Percentiles rank a stretch among this genome's conserved stretches.
These are phyloP conservation scores for Vaccinium darrowii DNA, from an alignment of 148 eudicot genomes.

Conservation along the genomic window DNA sequence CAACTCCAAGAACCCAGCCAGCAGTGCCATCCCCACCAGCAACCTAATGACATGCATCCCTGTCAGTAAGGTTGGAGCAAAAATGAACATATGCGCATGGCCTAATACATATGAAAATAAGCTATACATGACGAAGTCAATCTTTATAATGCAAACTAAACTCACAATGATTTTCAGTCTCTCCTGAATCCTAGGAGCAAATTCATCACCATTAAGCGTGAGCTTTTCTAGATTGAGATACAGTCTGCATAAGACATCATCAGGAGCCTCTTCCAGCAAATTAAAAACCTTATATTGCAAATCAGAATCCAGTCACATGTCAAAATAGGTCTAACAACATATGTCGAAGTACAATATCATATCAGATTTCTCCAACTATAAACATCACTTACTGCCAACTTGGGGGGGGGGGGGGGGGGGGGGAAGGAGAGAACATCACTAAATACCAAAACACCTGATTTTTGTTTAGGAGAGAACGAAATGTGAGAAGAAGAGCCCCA, in stretches of 20 bases:
- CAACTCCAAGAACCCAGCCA: constrained; percentile 96
- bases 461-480: constrained; percentile 60
- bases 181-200: constrained; percentile 62
- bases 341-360: background rate
- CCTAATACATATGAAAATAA: background rate
- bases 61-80: constrained; percentile 5
- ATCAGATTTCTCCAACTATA: constrained; percentile 1
- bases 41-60: constrained; percentile 51
- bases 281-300: constrained; percentile 45
- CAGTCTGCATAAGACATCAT: constrained; percentile 50
- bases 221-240: constrained; percentile 76
- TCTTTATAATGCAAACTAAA: background rate
- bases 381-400: background rate
- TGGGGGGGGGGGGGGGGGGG: too few relatives aligned
- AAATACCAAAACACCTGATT: constrained; percentile 54
- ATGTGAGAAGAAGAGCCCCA: constrained; percentile 76
- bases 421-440: background rate
- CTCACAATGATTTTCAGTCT: constrained; percentile 63
- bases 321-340: background rate
- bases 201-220: constrained; percentile 55
- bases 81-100: background rate
- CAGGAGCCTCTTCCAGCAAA: constrained; percentile 82
- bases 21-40: constrained; percentile 99
- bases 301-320: background rate
- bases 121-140: background rate